Conservation (phyloP, 148 eudicot species). For the Rhododendron ovatum region DNA sequence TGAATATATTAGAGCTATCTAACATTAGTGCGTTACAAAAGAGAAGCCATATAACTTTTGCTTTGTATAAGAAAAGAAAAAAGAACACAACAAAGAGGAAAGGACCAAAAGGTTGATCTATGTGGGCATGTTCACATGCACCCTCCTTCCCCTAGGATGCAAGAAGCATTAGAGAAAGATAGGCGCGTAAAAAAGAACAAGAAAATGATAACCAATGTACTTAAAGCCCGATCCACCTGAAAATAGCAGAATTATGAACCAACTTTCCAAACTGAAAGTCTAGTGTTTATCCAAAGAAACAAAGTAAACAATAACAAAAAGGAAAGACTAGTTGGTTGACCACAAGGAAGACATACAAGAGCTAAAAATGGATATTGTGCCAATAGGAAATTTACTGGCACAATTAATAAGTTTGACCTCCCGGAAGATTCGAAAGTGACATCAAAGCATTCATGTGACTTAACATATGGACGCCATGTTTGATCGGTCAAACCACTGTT, state of each 20-base stretch:
- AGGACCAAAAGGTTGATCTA: neutral
- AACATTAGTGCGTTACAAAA: neutral
- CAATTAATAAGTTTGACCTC: neutral
- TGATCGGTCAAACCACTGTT: neutral
- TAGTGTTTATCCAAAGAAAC: neutral
- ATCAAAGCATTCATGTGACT: neutral
- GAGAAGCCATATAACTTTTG: neutral
- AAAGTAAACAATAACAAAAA: neutral
- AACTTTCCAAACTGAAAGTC: neutral
- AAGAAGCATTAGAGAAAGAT: neutral
- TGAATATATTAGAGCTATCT: constrained; percentile 18
- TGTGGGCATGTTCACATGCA: neutral
- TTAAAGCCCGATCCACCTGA: neutral
- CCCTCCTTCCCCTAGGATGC: neutral
- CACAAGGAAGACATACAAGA: neutral
- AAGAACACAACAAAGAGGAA: neutral
- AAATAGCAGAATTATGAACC: neutral
- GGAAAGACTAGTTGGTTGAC: neutral
- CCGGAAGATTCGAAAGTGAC: neutral
- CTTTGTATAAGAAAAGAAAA: neutral
- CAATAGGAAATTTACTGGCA: neutral
- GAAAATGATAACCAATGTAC: neutral
- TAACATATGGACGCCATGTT: neutral
- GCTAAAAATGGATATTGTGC: neutral
- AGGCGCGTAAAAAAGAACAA: neutral